These are phyloP conservation scores for Gossypium davidsonii DNA, from an alignment of 441 rosid genomes.

Conservation along the genomic window DNA sequence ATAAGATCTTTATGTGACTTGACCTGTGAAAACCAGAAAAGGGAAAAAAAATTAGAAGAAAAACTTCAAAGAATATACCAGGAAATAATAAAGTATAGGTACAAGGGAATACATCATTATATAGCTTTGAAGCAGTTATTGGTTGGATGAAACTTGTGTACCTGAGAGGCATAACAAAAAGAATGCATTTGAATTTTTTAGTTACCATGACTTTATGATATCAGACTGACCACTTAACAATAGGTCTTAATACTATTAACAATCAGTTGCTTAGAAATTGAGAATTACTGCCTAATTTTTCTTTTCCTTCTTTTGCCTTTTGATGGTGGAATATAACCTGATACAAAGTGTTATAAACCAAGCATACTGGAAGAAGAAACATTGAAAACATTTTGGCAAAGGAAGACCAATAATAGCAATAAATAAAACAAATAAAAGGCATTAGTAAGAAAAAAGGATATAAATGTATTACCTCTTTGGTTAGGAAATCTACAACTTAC, in stretches of 20 bases:
- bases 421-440: not conserved
- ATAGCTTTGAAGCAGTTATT: conserved; percentile 77
- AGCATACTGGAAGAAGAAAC: not conserved
- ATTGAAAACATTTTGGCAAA: not conserved
- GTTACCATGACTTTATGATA: not conserved
- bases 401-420: not conserved
- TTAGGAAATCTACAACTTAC: not conserved
- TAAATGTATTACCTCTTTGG: not conserved
- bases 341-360: not conserved
- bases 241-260: not conserved
- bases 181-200: not conserved
- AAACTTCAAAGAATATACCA: not conserved
- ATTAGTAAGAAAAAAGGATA: not conserved
- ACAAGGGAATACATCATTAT: conserved; percentile 62
- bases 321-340: not conserved
- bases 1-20: conserved; percentile 80
- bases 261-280: conserved; percentile 1
- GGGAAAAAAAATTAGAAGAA: conserved; percentile 12
- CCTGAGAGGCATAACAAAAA: conserved; percentile 31
- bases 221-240: not conserved
- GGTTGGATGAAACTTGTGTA: conserved; percentile 98
- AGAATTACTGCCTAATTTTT: not conserved
- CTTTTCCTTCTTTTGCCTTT: not conserved
- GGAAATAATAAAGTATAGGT: not conserved
- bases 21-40: conserved; percentile 45